Conservation (phyloP, 331 rosid genomes). For the Cydonia oblonga region DNA sequence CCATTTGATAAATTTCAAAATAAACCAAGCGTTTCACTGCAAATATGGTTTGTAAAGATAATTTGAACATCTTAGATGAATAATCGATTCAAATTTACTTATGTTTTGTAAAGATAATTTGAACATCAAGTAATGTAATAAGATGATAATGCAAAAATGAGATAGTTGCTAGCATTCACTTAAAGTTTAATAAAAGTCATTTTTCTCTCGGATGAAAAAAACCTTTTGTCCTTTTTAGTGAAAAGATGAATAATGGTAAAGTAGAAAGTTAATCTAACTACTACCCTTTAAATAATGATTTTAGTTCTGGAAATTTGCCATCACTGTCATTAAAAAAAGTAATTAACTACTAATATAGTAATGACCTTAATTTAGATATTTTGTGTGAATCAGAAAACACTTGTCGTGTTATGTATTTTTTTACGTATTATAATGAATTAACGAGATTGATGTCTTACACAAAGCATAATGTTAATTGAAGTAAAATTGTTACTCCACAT, state of each 20-base stretch:
- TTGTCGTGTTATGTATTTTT: too few species aligned
- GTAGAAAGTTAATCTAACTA: not conserved
- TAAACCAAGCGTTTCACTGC: too few species aligned
- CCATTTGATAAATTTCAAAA: too few species aligned
- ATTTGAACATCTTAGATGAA: too few species aligned
- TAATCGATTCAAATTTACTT: too few species aligned
- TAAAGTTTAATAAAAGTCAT: too few species aligned
- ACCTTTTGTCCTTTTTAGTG: not conserved
- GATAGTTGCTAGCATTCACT: not conserved
- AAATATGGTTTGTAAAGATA: too few species aligned
- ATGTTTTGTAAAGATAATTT: too few species aligned
- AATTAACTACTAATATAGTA: constrained; percentile 5
- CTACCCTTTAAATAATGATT: not conserved
- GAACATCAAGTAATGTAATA: not conserved
- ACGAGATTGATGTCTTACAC: not conserved
- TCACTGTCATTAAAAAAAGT: not conserved
- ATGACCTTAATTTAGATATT: not conserved
- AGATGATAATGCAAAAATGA: not conserved
- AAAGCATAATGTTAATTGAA: too few species aligned
- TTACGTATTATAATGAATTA: too few species aligned
- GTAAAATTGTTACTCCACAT: not conserved
- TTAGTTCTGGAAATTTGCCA: not conserved
- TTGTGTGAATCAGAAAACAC: not conserved
- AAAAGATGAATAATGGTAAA: not conserved
- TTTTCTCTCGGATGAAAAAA: not conserved